These are phyloP conservation scores for Mortierella sp. DNA, from an alignment of 371 early-diverging fungal genomes.

Conservation along the genomic window DNA sequence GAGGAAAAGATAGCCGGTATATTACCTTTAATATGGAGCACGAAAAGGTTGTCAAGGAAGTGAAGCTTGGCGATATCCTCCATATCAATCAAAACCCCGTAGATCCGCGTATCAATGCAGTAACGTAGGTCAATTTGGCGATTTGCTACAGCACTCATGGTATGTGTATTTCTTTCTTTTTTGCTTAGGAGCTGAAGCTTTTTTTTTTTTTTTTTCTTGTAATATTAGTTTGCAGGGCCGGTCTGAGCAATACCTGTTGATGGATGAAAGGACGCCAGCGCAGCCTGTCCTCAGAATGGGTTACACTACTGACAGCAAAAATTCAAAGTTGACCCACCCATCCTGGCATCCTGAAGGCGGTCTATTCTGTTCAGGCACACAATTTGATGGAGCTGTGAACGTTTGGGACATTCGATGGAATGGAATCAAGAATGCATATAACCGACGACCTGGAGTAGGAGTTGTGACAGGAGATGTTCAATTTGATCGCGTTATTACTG, in stretches of 20 bases:
- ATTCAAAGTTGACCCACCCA: slow-evolving; percentile 19
- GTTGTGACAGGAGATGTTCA: slow-evolving; percentile 20
- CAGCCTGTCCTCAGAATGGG: slow-evolving; percentile 14
- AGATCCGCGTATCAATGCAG: slow-evolving; percentile 30
- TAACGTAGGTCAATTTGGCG: slow-evolving; percentile 21
- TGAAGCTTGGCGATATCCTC: slow-evolving; percentile 7
- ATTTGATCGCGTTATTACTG: not conserved
- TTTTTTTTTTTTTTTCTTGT: not conserved
- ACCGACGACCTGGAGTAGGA: slow-evolving; percentile 23
- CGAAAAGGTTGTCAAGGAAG: not conserved
- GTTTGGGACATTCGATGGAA: slow-evolving; percentile 53
- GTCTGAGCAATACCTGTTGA: slow-evolving; percentile 12
- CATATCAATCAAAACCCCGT: slow-evolving; percentile 36
- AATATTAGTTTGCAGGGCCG: not conserved
- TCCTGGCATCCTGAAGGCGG: slow-evolving; percentile 51
- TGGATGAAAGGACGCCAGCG: slow-evolving; percentile 27
- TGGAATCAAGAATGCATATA: slow-evolving; percentile 3
- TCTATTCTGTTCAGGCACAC: slow-evolving; percentile 24
- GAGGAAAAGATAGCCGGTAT: slow-evolving; percentile 31
- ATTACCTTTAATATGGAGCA: slow-evolving; percentile 27
- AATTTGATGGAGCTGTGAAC: slow-evolving; percentile 3
- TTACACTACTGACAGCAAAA: not conserved
- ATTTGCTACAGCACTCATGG: no score
- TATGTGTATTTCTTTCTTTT: not conserved
- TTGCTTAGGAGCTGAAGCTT: not conserved